Percentiles rank a stretch among this genome's conserved stretches.
Conservation (phyloP, 2,329 filamentous ascomycete genomes). For the Dothistroma septosporum region DNA sequence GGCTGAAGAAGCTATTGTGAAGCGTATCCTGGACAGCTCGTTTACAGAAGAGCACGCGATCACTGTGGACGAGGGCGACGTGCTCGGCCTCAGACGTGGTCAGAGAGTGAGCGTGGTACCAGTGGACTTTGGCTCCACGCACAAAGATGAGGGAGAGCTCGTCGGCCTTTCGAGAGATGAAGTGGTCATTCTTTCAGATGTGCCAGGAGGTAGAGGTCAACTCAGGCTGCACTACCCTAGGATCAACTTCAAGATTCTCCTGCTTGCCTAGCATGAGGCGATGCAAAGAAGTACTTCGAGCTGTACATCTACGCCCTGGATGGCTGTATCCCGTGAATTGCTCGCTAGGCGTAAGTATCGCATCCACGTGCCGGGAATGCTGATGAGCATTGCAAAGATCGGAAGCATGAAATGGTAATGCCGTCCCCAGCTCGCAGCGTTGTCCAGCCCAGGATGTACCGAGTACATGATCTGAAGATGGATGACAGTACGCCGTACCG, state of each 20-base stretch:
- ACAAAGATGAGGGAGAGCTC: slow-evolving; percentile 16
- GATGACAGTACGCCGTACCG: too few species aligned
- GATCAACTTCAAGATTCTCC: slow-evolving; percentile 22
- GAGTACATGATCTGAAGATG: too few species aligned
- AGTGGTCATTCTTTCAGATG: slow-evolving; percentile 15
- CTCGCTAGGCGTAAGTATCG: too few species aligned
- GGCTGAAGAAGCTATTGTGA: slow-evolving; percentile 15
- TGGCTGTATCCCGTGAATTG: too few species aligned
- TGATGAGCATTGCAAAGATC: too few species aligned
- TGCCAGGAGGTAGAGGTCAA: slow-evolving; percentile 10
- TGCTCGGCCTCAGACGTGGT: slow-evolving; percentile 12
- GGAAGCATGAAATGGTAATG: too few species aligned
- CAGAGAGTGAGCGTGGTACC: slow-evolving; percentile 15
- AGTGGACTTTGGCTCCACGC: slow-evolving; percentile 21
- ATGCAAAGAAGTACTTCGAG: too few species aligned
- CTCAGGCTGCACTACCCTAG: slow-evolving; percentile 20
- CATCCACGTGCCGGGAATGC: too few species aligned
- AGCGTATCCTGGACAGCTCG: slow-evolving; percentile 10
- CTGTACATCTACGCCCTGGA: too few species aligned
- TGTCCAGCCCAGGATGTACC: too few species aligned
- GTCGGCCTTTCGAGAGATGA: slow-evolving; percentile 16
- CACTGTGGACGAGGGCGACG: slow-evolving; percentile 12
- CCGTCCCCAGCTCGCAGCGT: too few species aligned
- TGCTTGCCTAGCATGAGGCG: not conserved
- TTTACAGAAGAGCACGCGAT: slow-evolving; percentile 6